These are phyloP conservation scores for Aphanomyces invadans DNA, from an alignment of 352 stramenopile genomes.

Conservation along the genomic window DNA sequence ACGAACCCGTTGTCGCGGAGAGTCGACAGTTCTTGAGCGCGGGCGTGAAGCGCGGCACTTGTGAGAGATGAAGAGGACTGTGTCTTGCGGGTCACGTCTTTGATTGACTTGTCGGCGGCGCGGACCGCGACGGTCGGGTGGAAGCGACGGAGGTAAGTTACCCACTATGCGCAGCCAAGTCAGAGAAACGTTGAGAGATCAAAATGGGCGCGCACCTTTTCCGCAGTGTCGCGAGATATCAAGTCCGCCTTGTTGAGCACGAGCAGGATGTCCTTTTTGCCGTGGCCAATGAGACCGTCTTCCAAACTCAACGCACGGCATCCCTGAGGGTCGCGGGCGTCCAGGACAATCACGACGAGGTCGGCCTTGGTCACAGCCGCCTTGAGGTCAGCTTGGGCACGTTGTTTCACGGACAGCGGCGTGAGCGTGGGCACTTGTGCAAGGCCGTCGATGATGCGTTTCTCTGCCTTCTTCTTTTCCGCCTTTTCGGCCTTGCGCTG, in stretches of 20 bases:
- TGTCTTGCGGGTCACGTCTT: slow-evolving; percentile 88
- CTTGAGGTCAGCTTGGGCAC: slow-evolving; percentile 75
- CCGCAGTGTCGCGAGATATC: slow-evolving; percentile 80
- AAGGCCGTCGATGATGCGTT: slow-evolving; percentile 25
- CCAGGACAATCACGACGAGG: slow-evolving; percentile 86
- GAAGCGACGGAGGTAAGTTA: slow-evolving; percentile 89
- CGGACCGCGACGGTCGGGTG: slow-evolving; percentile 91
- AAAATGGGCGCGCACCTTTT: slow-evolving; percentile 64
- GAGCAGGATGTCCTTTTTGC: slow-evolving; percentile 94
- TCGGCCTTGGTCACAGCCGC: slow-evolving; percentile 52
- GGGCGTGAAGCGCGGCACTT: slow-evolving; percentile 57
- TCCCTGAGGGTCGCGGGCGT: slow-evolving; percentile 96
- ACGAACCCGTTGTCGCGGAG: slow-evolving; percentile 73
- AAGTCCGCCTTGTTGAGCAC: slow-evolving; percentile 99
- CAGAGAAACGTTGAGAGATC: slow-evolving; percentile 9
- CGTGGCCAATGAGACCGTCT: slow-evolving; percentile 89
- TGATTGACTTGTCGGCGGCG: slow-evolving; percentile 72
- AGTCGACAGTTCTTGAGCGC: slow-evolving; percentile 50
- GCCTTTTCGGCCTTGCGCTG: slow-evolving; percentile 63
- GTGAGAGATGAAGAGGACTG: slow-evolving; percentile 39
- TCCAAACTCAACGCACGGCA: slow-evolving; percentile 91
- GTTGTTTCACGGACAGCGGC: slow-evolving; percentile 61
- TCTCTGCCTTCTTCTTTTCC: slow-evolving; percentile 45
- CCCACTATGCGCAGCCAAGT: slow-evolving; percentile 52
- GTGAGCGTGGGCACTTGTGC: slow-evolving; percentile 33